phyloP scores from a whole-genome alignment of 768 basidiomycete genomes.

The Krasilnikovozyma curviuscula region DNA sequence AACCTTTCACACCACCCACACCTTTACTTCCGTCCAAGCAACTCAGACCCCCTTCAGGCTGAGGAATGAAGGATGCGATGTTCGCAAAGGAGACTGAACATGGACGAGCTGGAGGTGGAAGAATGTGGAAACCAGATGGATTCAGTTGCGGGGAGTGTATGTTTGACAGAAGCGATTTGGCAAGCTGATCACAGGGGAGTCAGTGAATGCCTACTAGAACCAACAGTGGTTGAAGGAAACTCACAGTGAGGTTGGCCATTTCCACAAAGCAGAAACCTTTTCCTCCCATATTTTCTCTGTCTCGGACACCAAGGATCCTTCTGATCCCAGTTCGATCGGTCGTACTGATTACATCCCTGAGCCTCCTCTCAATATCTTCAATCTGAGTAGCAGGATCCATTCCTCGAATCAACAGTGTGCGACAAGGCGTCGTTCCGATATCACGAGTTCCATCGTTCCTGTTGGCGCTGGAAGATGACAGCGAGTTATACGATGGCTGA shows the following conservation, averaged over 20 bases:
- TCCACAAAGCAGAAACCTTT: constrained; percentile 93
- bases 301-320: constrained; percentile 71
- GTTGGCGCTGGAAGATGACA: constrained; percentile 32
- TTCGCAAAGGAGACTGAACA: constrained; percentile 6
- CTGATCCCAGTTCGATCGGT: constrained; percentile 37
- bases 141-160: neutral
- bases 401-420: constrained; percentile 57
- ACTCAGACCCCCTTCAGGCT: neutral
- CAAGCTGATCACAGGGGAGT: neutral
- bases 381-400: constrained; percentile 73
- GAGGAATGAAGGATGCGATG: neutral
- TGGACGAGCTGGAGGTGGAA: neutral
- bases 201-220: neutral
- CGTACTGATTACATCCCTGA: constrained; percentile 61
- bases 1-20: neutral
- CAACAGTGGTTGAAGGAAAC: constrained; percentile 5
- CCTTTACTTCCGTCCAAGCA: neutral
- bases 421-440: constrained; percentile 49
- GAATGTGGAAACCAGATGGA: constrained; percentile 5
- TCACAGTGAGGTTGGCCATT: constrained; percentile 63
- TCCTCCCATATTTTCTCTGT: constrained; percentile 66
- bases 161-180: constrained; percentile 1
- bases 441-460: constrained; percentile 90
- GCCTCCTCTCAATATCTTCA: constrained; percentile 65
- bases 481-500: neutral